Percentiles rank a stretch among this genome's conserved stretches.
These are phyloP conservation scores for Saccharomycopsis guyanensis DNA, from an alignment of 805 yeast genomes.

Conservation along the genomic window DNA sequence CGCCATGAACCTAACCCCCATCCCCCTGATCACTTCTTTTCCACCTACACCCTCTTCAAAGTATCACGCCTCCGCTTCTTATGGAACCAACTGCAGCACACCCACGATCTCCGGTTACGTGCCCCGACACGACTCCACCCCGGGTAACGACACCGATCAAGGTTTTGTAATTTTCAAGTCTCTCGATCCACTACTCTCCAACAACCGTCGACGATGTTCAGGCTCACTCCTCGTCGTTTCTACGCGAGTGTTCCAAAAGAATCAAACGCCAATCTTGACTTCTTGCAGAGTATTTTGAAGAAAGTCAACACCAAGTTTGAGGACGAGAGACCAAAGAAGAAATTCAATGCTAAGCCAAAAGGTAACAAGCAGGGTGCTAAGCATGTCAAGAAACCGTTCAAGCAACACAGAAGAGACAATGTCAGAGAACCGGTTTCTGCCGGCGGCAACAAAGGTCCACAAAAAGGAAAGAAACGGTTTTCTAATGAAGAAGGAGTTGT, in stretches of 20 bases:
- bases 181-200: too few relatives aligned
- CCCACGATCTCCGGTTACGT: too few relatives aligned
- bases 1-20: too few relatives aligned
- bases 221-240: neutral
- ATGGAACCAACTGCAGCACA: too few relatives aligned
- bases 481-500: neutral
- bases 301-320: neutral
- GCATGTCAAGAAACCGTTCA: constrained; percentile 5
- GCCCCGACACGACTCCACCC: too few relatives aligned
- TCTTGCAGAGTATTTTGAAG: constrained; percentile 4
- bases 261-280: neutral
- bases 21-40: too few relatives aligned
- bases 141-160: too few relatives aligned
- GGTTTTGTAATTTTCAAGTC: too few relatives aligned
- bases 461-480: neutral
- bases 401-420: constrained; percentile 2
- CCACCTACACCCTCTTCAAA: too few relatives aligned
- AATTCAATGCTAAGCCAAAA: neutral
- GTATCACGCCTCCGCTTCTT: too few relatives aligned
- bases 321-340: neutral
- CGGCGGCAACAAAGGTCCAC: neutral
- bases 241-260: neutral
- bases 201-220: too few relatives aligned
- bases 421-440: neutral
- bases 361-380: too few relatives aligned